phyloP scores from a whole-genome alignment of 257 asterid genomes.

The Echites panduratus region DNA sequence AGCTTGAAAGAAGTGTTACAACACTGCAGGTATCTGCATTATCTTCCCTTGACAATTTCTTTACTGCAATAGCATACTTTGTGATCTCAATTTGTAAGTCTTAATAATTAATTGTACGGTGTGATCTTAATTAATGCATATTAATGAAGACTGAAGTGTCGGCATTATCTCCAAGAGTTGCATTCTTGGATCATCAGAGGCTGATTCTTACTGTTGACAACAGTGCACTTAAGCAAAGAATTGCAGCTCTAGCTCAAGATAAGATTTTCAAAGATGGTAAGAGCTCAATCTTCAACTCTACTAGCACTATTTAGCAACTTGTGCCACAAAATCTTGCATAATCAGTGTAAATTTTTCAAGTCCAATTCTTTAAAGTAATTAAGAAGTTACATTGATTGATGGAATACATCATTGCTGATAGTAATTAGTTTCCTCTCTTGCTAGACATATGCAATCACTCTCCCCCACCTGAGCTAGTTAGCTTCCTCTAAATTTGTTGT shows the following conservation, averaged over 20 bases:
- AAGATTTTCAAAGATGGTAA: slow-evolving; percentile 90
- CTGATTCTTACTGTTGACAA: slow-evolving; percentile 78
- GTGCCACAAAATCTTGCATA: neutral
- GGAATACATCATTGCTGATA: slow-evolving; percentile 2
- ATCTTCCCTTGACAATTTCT: neutral
- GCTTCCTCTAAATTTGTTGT: neutral
- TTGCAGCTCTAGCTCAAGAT: slow-evolving; percentile 96
- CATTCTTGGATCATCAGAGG: slow-evolving; percentile 84
- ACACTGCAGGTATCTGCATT: slow-evolving; percentile 50
- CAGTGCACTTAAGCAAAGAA: slow-evolving; percentile 79
- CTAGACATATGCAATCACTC: slow-evolving; percentile 10
- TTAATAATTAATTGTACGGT: neutral
- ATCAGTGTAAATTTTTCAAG: neutral
- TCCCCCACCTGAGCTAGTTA: neutral
- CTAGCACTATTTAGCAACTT: neutral
- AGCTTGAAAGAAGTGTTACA: slow-evolving; percentile 88
- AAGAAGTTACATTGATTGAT: slow-evolving; percentile 12
- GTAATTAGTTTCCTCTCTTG: neutral
- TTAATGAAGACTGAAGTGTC: slow-evolving; percentile 72
- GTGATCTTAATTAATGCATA: neutral
- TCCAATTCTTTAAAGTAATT: slow-evolving; percentile 2
- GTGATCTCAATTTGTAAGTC: neutral
- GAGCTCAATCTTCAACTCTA: neutral
- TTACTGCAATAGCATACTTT: neutral
- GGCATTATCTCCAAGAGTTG: slow-evolving; percentile 86